Percentiles rank a stretch among this genome's conserved stretches.
phyloP scores from a whole-genome alignment of 192 early-diverging fungal genomes.

The Phlyctochytrium planicorne region DNA sequence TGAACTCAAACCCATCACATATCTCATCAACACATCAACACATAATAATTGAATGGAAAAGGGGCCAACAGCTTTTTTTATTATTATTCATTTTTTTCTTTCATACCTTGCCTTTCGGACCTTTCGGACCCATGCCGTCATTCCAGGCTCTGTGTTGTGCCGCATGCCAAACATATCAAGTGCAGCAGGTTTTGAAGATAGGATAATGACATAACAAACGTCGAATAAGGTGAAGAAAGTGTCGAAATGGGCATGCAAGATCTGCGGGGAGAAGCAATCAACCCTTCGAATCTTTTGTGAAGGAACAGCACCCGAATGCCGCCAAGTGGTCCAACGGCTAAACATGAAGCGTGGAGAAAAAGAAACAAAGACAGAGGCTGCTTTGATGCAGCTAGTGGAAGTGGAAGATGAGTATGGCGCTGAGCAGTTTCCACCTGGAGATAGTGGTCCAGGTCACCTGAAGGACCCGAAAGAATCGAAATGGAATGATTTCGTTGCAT shows the following conservation, averaged over 20 bases:
- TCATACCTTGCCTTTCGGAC: too few species aligned
- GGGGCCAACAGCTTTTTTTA: background rate
- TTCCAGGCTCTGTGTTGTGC: background rate
- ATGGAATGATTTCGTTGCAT: too few species aligned
- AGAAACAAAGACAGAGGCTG: too few species aligned
- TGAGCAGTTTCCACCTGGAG: too few species aligned
- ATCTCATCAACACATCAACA: too few species aligned
- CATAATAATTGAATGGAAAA: slow-evolving; percentile 2
- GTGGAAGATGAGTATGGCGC: too few species aligned
- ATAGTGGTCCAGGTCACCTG: too few species aligned
- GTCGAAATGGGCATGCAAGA: background rate
- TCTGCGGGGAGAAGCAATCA: background rate
- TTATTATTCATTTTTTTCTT: too few species aligned
- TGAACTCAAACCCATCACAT: too few species aligned
- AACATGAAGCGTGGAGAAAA: background rate
- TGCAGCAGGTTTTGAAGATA: background rate
- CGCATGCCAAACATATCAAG: background rate
- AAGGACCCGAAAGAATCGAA: too few species aligned
- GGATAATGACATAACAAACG: too few species aligned
- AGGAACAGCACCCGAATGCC: background rate
- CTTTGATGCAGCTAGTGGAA: too few species aligned
- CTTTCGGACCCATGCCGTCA: background rate
- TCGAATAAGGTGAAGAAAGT: background rate
- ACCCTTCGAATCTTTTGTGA: background rate
- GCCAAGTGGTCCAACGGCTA: background rate